Evolutionary conservation across 164 flowering plant species (phyloP).

Genomic region (Nymphaea thermarum): DNA sequence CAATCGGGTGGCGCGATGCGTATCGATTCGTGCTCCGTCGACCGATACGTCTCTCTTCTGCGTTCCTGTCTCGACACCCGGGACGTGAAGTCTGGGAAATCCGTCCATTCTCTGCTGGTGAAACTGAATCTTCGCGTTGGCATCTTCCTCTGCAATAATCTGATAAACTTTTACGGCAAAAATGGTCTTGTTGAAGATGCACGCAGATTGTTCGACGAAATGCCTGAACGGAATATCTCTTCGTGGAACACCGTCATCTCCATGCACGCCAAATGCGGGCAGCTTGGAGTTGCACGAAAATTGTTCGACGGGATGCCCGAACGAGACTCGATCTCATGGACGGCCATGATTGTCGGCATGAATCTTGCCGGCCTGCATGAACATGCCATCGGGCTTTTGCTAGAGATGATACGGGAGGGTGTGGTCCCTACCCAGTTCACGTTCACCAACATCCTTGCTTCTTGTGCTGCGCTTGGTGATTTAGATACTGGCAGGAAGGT

Average conservation of each 20-base stretch:
- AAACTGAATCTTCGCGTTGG: conserved; percentile 46
- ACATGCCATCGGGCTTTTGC: conserved; percentile 36
- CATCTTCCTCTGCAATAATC: conserved; percentile 52
- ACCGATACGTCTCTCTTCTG: conserved; percentile 32
- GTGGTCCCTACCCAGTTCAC: conserved; percentile 55
- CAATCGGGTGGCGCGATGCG: background rate
- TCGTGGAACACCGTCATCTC: conserved; percentile 41
- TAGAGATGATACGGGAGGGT: conserved; percentile 36
- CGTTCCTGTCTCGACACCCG: conserved; percentile 33
- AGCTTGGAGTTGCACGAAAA: conserved; percentile 19
- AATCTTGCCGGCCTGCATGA: conserved; percentile 39
- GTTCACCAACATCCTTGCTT: conserved; percentile 52
- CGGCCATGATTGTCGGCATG: conserved; percentile 67
- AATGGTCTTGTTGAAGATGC: conserved; percentile 24
- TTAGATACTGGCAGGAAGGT: conserved; percentile 49
- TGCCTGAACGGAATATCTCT: conserved; percentile 17
- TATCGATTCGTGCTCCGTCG: conserved; percentile 3
- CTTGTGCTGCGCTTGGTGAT: conserved; percentile 45
- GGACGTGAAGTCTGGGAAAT: conserved; percentile 27
- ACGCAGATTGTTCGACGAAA: conserved; percentile 16
- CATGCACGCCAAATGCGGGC: conserved; percentile 49
- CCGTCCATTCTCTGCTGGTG: conserved; percentile 42
- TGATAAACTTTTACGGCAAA: conserved; percentile 54
- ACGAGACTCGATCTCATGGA: conserved; percentile 77
- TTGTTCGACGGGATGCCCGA: conserved; percentile 47